These are phyloP conservation scores for Firmiana major DNA, from an alignment of 345 rosid genomes.

Conservation along the genomic window DNA sequence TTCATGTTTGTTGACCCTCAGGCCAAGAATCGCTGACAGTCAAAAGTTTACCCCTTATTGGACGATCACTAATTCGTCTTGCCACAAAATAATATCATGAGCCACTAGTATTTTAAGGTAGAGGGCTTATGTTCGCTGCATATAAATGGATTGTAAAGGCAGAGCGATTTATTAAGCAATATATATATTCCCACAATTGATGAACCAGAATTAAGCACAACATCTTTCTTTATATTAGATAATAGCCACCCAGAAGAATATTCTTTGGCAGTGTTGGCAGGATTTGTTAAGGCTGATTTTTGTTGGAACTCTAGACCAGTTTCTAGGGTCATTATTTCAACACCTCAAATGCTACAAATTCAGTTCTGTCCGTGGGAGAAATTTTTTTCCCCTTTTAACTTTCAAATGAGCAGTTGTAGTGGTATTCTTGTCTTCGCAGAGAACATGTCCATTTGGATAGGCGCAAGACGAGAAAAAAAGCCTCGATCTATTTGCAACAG, in stretches of 20 bases:
- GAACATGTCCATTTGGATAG: background rate
- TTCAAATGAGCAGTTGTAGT: background rate
- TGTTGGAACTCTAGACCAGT: background rate
- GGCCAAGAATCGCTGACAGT: background rate
- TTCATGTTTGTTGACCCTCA: background rate
- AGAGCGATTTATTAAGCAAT: background rate
- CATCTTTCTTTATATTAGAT: no score
- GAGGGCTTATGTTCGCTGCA: conserved; percentile 4
- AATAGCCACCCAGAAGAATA: no score
- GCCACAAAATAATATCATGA: background rate
- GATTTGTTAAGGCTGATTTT: conserved; percentile 3
- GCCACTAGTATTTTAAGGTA: conserved; percentile 6
- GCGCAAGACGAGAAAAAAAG: background rate
- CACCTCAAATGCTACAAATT: conserved; percentile 18
- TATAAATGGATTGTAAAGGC: conserved; percentile 4
- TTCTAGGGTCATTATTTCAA: conserved; percentile 22
- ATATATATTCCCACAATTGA: conserved; percentile 25
- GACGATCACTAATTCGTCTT: background rate
- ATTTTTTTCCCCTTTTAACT: background rate
- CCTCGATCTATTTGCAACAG: background rate
- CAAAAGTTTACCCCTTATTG: conserved; percentile 18
- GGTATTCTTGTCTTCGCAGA: background rate
- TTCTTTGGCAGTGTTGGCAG: background rate
- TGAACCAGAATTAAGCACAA: conserved; percentile 26
- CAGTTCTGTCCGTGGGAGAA: background rate